Base-by-base conservation (phyloP, 768 basidiomycete genomes). In the Favolaschia claudopus region DNA sequence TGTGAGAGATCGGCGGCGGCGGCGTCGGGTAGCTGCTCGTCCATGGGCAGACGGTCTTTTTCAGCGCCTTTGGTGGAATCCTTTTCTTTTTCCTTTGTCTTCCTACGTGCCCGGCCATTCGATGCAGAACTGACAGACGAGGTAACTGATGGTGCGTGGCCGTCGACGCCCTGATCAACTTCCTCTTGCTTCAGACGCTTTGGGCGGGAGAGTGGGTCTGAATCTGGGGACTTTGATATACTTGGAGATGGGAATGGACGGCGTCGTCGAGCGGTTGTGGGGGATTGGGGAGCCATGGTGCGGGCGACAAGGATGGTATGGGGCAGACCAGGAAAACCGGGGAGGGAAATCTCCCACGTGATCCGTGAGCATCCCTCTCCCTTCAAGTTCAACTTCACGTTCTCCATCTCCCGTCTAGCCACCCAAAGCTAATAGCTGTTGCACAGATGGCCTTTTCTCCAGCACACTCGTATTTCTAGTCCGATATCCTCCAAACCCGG, bases 121-220 rank as follows among this genome's bases (percentile, higher is more conserved):
- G 67, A 51, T 44, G 70, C 69, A 5, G 76, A 74, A 40, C 66
- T 64, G 55, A 69, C 63, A 29, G 74, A 70, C 14, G 78, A 67
- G 25, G 72, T 63, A 53, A 59, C 69, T n/a, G 77, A 74, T 3
- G 73, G 69, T 12, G 69, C 66, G 53, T 75, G 79, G 48, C 84
- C 86, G 36, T 87, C 85, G 55, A 82, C 76, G 50, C 77, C 63
- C 34, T 89, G 88, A 60, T 93, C 91, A 44, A 80, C 66, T 48
- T 92, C 91, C 72, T 92, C 91, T 60, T 88, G 86, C 75, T 92
- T 92, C 58, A 79, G 77, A 64, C 86, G 87, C 69, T 89, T 89
- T 69, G 76, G 56, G 76, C 76, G 61, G 77, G 75, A 32, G 68
- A 62, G 31, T 72, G 73, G 32, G 78, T 70, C 63, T 1, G 63